Evolutionary conservation across 495 filamentous ascomycete species (phyloP).

Genomic region (Oleoguttula mirabilis): DNA sequence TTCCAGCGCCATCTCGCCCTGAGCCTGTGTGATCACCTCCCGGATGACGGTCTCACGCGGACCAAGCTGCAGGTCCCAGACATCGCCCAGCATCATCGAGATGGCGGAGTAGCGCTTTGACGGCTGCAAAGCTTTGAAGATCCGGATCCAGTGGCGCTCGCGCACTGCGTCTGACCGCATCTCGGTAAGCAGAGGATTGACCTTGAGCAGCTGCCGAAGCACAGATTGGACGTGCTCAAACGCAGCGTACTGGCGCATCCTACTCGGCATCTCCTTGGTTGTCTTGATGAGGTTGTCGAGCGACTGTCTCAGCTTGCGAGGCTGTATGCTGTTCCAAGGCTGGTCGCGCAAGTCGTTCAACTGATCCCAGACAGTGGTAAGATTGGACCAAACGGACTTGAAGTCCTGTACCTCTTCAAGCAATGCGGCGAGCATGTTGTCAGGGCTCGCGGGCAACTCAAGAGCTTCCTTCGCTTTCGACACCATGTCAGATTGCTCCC

Average conservation of each 20-base stretch:
- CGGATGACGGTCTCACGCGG: conserved; percentile 76
- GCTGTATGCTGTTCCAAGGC: conserved; percentile 85
- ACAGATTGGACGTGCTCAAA: conserved; percentile 95
- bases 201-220: conserved; percentile 75
- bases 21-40: conserved; percentile 86
- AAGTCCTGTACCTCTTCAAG: conserved; percentile 98
- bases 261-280: conserved; percentile 98
- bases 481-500: conserved; percentile 84
- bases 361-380: conserved; percentile 94
- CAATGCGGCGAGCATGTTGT: conserved; percentile 64
- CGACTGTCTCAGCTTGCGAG: conserved; percentile 75
- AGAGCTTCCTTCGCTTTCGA: conserved; percentile 92
- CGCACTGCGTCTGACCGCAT: conserved; percentile 95
- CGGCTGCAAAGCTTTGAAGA: conserved; percentile 88
- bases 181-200: conserved; percentile 75
- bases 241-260: conserved; percentile 97
- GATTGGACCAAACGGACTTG: conserved; percentile 89
- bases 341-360: conserved; percentile 84
- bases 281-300: conserved; percentile 89
- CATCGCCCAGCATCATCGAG: conserved; percentile 90
- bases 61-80: conserved; percentile 90
- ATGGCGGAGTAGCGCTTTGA: conserved; percentile 79
- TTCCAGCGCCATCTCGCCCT: conserved; percentile 96
- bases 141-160: conserved; percentile 93
- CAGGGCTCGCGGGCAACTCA: conserved; percentile 66